A percentile compares a stretch with the other conserved stretches of the same genome.
These are phyloP conservation scores for Pachysandra terminalis DNA, from an alignment of 164 flowering plant species.

Conservation along the genomic window DNA sequence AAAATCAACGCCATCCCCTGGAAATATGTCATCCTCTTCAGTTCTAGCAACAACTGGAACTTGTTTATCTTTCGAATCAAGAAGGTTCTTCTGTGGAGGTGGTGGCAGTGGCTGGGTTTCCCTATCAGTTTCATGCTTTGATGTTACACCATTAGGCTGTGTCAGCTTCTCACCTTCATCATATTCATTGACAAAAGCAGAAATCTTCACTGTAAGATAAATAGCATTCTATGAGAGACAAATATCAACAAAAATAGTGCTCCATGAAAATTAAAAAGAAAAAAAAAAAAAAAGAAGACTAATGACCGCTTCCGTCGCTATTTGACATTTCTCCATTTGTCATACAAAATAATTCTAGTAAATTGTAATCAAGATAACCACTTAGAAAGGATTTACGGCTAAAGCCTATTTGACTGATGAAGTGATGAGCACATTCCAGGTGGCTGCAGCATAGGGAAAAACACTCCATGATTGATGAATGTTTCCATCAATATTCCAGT, in stretches of 20 bases:
- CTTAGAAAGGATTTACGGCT: background rate
- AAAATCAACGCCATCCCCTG: conserved; percentile 87
- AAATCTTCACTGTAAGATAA: conserved; percentile 49
- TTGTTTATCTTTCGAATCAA: conserved; percentile 50
- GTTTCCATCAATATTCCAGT: background rate
- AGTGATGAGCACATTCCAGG: too few species aligned
- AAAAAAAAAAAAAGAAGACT: background rate
- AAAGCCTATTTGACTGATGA: background rate
- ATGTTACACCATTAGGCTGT: conserved; percentile 36
- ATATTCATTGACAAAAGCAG: conserved; percentile 43
- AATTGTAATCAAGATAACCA: background rate
- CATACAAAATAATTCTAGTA: too few species aligned
- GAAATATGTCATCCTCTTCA: conserved; percentile 89
- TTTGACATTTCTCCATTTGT: background rate
- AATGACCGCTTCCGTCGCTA: background rate
- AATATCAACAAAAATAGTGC: too few species aligned
- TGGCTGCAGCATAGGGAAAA: too few species aligned
- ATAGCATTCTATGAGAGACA: background rate
- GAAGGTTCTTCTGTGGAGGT: conserved; percentile 46
- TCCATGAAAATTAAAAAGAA: too few species aligned
- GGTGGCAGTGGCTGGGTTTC: conserved; percentile 61
- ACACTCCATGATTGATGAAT: background rate
- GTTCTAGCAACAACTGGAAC: conserved; percentile 49
- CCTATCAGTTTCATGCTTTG: conserved; percentile 43
- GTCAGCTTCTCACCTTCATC: conserved; percentile 58